Evolutionary conservation across 305 asterid species (phyloP).

Genomic region (Petunia hybrid): DNA sequence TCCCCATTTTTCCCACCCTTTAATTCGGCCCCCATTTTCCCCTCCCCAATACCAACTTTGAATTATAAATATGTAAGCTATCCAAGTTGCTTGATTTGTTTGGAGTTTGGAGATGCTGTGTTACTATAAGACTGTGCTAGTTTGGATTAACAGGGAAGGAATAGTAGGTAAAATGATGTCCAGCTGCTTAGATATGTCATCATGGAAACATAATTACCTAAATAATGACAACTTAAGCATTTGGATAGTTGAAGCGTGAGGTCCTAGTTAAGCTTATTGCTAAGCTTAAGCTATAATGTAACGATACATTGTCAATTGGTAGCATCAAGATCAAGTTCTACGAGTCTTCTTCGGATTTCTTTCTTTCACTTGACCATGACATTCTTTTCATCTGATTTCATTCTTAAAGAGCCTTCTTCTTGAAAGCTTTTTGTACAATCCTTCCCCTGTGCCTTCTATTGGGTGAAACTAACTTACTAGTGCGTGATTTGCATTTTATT

Average conservation of each 20-base stretch:
- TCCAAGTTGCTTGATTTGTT: neutral
- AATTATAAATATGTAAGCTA: neutral
- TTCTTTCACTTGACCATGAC: neutral
- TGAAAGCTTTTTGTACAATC: neutral
- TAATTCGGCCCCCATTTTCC: too few relatives aligned
- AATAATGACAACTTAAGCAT: neutral
- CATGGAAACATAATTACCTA: neutral
- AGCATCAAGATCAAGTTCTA: neutral
- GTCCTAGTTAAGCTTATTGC: neutral
- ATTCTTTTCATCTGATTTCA: neutral
- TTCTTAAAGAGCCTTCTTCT: neutral
- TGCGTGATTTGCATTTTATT: neutral
- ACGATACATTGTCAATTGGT: neutral
- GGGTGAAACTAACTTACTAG: neutral
- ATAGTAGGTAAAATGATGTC: neutral
- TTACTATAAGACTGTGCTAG: neutral
- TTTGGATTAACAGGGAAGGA: neutral
- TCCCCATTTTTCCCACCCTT: too few relatives aligned
- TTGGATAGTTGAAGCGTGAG: neutral
- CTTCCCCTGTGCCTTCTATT: neutral
- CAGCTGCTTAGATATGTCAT: neutral
- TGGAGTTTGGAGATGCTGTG: neutral
- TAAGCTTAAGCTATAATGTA: neutral
- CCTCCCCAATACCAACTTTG: too few relatives aligned
- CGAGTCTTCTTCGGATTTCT: too few relatives aligned